Percentiles rank a stretch among this genome's conserved stretches.
Evolutionary conservation across 129 eudicot genomes (phyloP).

Genomic region (Mikania micrantha): DNA sequence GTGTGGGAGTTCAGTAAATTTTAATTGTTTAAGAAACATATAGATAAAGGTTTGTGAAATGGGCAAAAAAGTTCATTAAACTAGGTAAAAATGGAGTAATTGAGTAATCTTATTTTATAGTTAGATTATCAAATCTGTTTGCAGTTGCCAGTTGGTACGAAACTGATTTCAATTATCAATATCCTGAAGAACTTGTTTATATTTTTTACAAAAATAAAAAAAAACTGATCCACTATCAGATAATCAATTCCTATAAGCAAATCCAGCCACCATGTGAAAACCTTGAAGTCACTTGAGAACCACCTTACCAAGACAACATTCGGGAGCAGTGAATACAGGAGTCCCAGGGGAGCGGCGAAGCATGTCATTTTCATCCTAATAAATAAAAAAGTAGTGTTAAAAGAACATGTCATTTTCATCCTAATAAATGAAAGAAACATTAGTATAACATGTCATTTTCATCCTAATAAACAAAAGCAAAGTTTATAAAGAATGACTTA

Average conservation of each 20-base stretch:
- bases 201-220: neutral
- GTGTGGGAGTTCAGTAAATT: neutral
- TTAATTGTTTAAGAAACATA: neutral
- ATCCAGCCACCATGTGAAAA: neutral
- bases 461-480: slow-evolving; percentile 51
- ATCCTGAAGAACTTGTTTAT: neutral
- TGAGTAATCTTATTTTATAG: neutral
- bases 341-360: slow-evolving; percentile 99
- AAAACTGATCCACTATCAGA: neutral
- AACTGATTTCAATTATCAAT: neutral
- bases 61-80: neutral
- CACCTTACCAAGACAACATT: slow-evolving; percentile 82
- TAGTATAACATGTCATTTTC: slow-evolving; percentile 72
- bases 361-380: slow-evolving; percentile 79
- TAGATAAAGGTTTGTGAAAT: neutral
- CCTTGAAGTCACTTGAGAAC: neutral
- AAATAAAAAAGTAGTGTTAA: too few relatives aligned
- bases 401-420: slow-evolving; percentile 81
- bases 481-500: too few relatives aligned
- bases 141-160: slow-evolving; percentile 2
- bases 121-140: neutral
- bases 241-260: neutral
- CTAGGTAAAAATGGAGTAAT: neutral
- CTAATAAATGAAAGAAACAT: too few relatives aligned
- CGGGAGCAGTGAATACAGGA: slow-evolving; percentile 97